Evolutionary conservation across 2,329 filamentous ascomycete genomes (phyloP), one percentile per base, ranked within the genome.

Genomic region (Sarocladium oryzae): DNA sequence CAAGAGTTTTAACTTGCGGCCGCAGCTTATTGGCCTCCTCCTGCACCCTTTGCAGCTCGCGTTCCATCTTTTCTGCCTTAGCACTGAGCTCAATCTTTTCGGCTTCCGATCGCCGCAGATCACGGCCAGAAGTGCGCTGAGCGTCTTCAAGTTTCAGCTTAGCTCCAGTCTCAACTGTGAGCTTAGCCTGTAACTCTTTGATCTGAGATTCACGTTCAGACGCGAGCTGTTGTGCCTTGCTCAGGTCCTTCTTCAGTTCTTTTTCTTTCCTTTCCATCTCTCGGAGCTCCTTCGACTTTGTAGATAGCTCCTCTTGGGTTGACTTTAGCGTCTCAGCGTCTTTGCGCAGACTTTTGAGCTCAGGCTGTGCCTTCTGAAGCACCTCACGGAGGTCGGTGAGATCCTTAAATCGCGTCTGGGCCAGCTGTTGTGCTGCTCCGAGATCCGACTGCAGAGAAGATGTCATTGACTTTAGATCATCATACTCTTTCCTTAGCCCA

Each of bases 331-430:
- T 79, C 0, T 81, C 79, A 26, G 88, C 84, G 59, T 97, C 91
- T 46, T 85, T 82, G 7, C 89, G 82, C 18, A 97, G 75, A 40
- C 74, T 84, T 64, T 85, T 86, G 21, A 97, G 72, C 67, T 99
- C 92, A 0, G 89, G 87, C 61, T 96, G 91, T 1, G 87, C 80
- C 64, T 93, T 95, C 57, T 90, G 85, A 26, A 96, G 68, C 2
- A 91, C 75, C 55, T 92, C 87, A 18, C 85, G 80, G 41, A 96
- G 72, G 24, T 95, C 88, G 0, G 84, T 85, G 2, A 96, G 72
- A 54, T 97, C 91, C 66, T 90, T 95, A 73, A 90, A 97, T 26
- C 93, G 79, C 15, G 81, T 86, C 54, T 95, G 85, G 0, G 93
- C 89, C 11, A 97, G 78, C 66, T 95, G 84, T 64, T 96, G 85